Evolutionary conservation across 208 protist species (phyloP), one percentile per base, ranked within the genome.

Genomic region (Crithidia acanthocephali): DNA sequence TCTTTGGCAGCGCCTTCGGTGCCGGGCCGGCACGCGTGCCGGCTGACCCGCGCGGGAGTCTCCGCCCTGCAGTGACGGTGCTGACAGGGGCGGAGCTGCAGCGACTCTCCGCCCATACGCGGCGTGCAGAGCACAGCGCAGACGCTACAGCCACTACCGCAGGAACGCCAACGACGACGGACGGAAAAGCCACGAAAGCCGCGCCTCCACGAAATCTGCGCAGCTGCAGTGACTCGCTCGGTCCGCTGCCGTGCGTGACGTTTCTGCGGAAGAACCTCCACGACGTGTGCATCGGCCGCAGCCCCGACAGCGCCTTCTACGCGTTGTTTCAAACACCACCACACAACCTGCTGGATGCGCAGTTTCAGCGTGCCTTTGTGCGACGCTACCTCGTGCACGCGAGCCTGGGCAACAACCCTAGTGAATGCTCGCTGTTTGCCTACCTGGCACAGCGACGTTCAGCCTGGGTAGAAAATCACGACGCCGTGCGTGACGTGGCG

Each of bases 351-450:
- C 81, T 85, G 63, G 90, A 95, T 65, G 83, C 91, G 79, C 87
- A 95, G 77, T 88, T 71, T 57, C 76, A 93, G 52, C 86, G 87
- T 35, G 93, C 93, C 87, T 90, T 92, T 68, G 64, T 80, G 0
- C 80, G 90, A 5, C 87, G 90, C 51, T 95, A 91, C 71, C 79
- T 95, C 37, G 87, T 93, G 23, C 86, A 91, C 71, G 84, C 86
- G 40, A 76, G 70, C 72, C 74, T 91, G 59, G 75, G 77, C 40
- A 91, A 90, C 72, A 93, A 92, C 74, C 80, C 74, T 7, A 73
- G 68, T 1, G 72, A 86, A 32, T 68, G 92, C 44, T 66, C 81
- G 27, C 69, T 95, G 22, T 72, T 69, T 6, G 57, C 76, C 22
- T 95, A 91, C 62, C 64, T 95, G 60, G 50, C 45, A 0, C 57